Conservation (phyloP, 768 basidiomycete genomes). For the Tylopilus felleus region DNA sequence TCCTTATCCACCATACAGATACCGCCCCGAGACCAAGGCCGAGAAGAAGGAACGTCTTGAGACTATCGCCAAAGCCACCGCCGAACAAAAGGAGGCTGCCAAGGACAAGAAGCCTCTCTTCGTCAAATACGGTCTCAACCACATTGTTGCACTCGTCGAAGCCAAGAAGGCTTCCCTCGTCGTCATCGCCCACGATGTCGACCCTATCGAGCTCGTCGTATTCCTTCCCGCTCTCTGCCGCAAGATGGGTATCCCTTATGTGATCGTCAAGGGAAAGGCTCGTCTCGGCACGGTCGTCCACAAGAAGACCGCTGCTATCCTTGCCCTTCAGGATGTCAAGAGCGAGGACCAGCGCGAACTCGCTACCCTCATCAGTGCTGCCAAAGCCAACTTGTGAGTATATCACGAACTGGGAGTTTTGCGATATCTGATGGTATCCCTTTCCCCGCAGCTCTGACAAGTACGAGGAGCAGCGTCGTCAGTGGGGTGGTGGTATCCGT, state of each 20-base stretch:
- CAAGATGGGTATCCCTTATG: slow-evolving; percentile 99
- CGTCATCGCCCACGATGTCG: slow-evolving; percentile 95
- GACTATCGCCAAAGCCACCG: slow-evolving; percentile 70
- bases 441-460: slow-evolving; percentile 66
- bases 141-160: slow-evolving; percentile 92
- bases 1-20: slow-evolving; percentile 30
- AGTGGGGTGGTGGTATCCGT: slow-evolving; percentile 96
- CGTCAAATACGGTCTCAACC: slow-evolving; percentile 97
- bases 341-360: slow-evolving; percentile 93
- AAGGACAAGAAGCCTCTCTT: slow-evolving; percentile 94
- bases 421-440: background rate
- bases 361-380: slow-evolving; percentile 85
- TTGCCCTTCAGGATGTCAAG: slow-evolving; percentile 91
- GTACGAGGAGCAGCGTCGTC: slow-evolving; percentile 86
- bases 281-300: slow-evolving; percentile 97
- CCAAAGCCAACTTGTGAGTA: slow-evolving; percentile 94
- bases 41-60: slow-evolving; percentile 96
- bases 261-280: slow-evolving; percentile 97
- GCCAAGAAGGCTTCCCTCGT: slow-evolving; percentile 97
- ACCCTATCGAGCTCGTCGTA: slow-evolving; percentile 98
- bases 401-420: background rate
- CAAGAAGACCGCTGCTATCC: slow-evolving; percentile 95
- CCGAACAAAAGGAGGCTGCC: slow-evolving; percentile 71
- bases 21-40: slow-evolving; percentile 89
- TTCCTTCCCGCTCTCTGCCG: slow-evolving; percentile 97